A percentile compares a stretch with the other conserved stretches of the same genome.
phyloP scores from a whole-genome alignment of 768 basidiomycete species.

The Thelephora aurantiotincta region DNA sequence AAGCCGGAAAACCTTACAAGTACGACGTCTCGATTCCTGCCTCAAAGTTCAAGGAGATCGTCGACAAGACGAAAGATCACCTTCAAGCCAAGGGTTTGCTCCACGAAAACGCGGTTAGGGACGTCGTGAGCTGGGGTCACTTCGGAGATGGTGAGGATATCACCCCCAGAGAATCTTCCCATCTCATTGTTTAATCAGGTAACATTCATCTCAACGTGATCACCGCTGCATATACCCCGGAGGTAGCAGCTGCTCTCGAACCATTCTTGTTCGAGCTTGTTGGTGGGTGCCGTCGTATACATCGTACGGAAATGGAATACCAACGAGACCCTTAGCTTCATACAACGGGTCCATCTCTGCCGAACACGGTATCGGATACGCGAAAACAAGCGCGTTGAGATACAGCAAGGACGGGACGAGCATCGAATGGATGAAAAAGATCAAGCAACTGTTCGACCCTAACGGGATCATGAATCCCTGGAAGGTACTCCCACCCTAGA shows the following conservation, averaged over 20 bases:
- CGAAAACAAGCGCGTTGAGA: conserved; percentile 81
- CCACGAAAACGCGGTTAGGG: conserved; percentile 59
- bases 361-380: conserved; percentile 92
- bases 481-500: conserved; percentile 40
- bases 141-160: conserved; percentile 79
- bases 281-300: conserved; percentile 29
- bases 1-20: conserved; percentile 93
- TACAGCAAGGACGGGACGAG: conserved; percentile 76
- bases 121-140: conserved; percentile 90
- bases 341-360: conserved; percentile 89
- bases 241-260: conserved; percentile 80
- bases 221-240: conserved; percentile 67
- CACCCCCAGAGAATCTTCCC: neutral
- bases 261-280: conserved; percentile 93
- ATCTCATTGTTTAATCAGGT: conserved; percentile 28
- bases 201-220: conserved; percentile 91
- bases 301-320: neutral
- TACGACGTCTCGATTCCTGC: conserved; percentile 91
- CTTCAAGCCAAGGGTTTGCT: conserved; percentile 57
- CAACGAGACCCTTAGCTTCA: conserved; percentile 30
- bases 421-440: conserved; percentile 79
- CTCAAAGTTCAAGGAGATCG: conserved; percentile 72
- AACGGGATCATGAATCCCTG: conserved; percentile 88
- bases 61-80: conserved; percentile 66
- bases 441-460: conserved; percentile 84